Evolutionary conservation across 257 asterid species (phyloP).

Genomic region (Salvia rosmarinus): DNA sequence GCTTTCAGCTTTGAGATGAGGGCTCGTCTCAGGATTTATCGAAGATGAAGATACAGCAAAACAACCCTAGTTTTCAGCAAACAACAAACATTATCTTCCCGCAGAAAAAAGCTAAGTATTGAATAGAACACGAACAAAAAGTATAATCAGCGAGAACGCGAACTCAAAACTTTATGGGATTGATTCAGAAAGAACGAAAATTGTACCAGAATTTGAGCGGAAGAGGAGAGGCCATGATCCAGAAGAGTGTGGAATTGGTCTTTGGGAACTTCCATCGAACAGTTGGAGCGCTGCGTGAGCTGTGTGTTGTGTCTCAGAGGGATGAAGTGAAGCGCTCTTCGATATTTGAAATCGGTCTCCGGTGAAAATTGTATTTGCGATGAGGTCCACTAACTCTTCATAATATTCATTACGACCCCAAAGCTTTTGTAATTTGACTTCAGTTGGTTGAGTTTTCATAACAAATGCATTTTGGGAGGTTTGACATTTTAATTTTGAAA

Average conservation of each 20-base stretch:
- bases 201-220: slow-evolving; percentile 84
- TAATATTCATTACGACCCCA: background rate
- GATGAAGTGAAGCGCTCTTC: slow-evolving; percentile 38
- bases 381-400: background rate
- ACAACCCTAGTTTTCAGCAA: slow-evolving; percentile 61
- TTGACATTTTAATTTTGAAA: background rate
- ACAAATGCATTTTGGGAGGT: background rate
- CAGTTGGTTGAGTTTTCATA: background rate
- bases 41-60: slow-evolving; percentile 86
- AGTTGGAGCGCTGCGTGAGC: slow-evolving; percentile 34
- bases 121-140: background rate
- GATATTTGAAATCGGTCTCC: slow-evolving; percentile 34
- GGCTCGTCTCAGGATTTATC: slow-evolving; percentile 67
- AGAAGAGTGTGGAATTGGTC: slow-evolving; percentile 73
- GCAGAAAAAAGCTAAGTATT: background rate
- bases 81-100: slow-evolving; percentile 8
- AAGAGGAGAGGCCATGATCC: slow-evolving; percentile 81
- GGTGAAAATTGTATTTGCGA: slow-evolving; percentile 11
- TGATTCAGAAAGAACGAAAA: slow-evolving; percentile 17
- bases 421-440: background rate
- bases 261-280: slow-evolving; percentile 78
- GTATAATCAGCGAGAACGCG: background rate
- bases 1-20: slow-evolving; percentile 85
- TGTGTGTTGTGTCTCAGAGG: slow-evolving; percentile 24
- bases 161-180: slow-evolving; percentile 15